Evolutionary conservation across 371 early-diverging fungal species (phyloP), one percentile per base, ranked within the genome.

Genomic region (Blakeslea trispora): DNA sequence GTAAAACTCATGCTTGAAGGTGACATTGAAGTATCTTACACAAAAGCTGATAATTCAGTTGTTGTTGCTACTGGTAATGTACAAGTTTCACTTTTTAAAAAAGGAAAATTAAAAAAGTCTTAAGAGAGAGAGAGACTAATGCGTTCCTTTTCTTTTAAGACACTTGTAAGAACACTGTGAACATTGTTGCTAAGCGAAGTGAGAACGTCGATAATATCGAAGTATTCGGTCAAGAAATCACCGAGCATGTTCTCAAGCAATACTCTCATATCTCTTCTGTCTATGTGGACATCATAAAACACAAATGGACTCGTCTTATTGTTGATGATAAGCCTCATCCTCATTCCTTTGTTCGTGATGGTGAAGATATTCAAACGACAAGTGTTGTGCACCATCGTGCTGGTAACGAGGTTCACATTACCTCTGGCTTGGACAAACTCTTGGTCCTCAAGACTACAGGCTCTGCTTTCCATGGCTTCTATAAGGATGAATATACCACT

Each of bases 81-180:
- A 17, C 17, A 49, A 10, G 19, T 43, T 17, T 18, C 37, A 15
- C 23, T 18, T 19, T 22, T 4, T 23, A 48, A 23, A 18, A 45
- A 17, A 45, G 32, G 8, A 24, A 35, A 19, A n/a, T n/a, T n/a
- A n/a, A n/a, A n/a, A n/a, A n/a, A n/a, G n/a, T n/a, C n/a, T n/a
- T n/a, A n/a, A 45, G 32, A 46, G 17, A 50, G 39, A 22, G 35
- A 35, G 42, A 17, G 28, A 24, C 24, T 31, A 19, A 24, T 18
- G 34, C 37, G 7, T 28, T 28, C 28, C 7, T 28, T 28, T 7
- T 19, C 14, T 18, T 18, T 11, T 3, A 49, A 62, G 78, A 92
- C 66, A 87, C 91, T 34, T 86, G 90, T 69, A 92, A 92, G 82
- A 92, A 92, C 82, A 91, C 90, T 23, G 70, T 86, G 70, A 91